These are phyloP conservation scores for Cephalotrichum gorgonifer DNA, from an alignment of 2,329 filamentous ascomycete genomes.

Conservation along the genomic window DNA sequence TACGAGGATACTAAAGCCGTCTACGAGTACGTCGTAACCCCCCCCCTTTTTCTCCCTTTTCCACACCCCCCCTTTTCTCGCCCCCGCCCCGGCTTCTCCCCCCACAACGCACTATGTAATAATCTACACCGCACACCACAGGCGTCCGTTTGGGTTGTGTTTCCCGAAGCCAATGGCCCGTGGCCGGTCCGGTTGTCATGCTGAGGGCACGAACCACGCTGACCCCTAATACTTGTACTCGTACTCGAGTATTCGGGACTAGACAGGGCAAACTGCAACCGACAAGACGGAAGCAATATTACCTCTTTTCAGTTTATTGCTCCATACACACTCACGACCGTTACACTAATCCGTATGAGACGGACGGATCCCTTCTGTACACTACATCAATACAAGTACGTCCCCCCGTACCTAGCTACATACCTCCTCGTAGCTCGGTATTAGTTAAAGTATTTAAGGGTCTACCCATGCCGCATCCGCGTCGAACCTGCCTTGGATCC, in stretches of 20 bases:
- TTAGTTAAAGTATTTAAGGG: slow-evolving; percentile 4
- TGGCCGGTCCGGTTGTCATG: slow-evolving; percentile 1
- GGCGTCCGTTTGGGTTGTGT: not conserved
- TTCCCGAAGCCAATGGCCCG: not conserved
- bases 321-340: not conserved
- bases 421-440: not conserved
- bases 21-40: too few species aligned
- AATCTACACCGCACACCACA: not conserved
- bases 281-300: slow-evolving; percentile 4
- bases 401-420: not conserved
- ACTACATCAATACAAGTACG: not conserved
- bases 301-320: not conserved
- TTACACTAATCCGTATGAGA: not conserved
- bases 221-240: not conserved
- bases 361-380: not conserved
- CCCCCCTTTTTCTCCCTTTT: too few species aligned
- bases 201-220: not conserved
- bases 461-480: slow-evolving; percentile 1
- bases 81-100: not conserved
- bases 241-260: too few species aligned
- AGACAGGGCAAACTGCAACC: slow-evolving; percentile 4
- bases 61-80: too few species aligned
- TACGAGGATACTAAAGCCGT: too few species aligned
- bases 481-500: not conserved
- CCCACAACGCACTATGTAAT: not conserved